These are phyloP conservation scores for Claviceps digitariae DNA, from an alignment of 2,329 filamentous ascomycete genomes.

Conservation along the genomic window DNA sequence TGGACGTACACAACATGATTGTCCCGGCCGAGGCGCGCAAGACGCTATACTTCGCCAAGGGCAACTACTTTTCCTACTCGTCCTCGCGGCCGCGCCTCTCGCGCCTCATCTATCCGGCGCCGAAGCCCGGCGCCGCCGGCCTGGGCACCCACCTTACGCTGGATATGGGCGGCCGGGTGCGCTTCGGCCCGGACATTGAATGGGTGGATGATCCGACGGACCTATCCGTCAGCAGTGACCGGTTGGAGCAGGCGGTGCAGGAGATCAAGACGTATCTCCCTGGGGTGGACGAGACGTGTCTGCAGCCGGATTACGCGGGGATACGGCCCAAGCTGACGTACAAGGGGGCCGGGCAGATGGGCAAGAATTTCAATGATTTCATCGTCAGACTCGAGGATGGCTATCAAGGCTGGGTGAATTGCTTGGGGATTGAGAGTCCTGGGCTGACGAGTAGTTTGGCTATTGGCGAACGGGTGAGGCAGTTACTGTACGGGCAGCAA, in stretches of 20 bases:
- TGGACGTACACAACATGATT: constrained; percentile 69
- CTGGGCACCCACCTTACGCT: constrained; percentile 89
- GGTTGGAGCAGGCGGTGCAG: constrained; percentile 52
- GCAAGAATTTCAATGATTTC: constrained; percentile 71
- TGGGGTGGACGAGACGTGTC: constrained; percentile 46
- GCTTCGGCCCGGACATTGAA: constrained; percentile 91
- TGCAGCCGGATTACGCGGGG: constrained; percentile 77
- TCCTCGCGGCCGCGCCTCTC: constrained; percentile 47
- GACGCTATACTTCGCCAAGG: constrained; percentile 74
- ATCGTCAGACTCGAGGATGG: constrained; percentile 65
- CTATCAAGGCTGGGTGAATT: constrained; percentile 71
- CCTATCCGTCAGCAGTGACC: constrained; percentile 49
- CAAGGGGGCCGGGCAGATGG: constrained; percentile 45
- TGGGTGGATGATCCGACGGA: constrained; percentile 67
- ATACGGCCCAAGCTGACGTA: constrained; percentile 71
- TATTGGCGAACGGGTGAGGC: constrained; percentile 63
- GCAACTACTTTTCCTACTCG: constrained; percentile 83
- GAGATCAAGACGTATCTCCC: constrained; percentile 76
- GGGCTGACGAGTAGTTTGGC: constrained; percentile 79
- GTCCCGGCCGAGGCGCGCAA: constrained; percentile 42
- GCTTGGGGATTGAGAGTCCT: constrained; percentile 87
- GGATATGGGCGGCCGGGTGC: constrained; percentile 69
- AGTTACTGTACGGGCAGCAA: constrained; percentile 29
- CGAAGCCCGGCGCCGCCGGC: constrained; percentile 66
- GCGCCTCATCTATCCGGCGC: constrained; percentile 78